Conservation (phyloP, 768 basidiomycete species). For the Lactarius pseudohatsudake region DNA sequence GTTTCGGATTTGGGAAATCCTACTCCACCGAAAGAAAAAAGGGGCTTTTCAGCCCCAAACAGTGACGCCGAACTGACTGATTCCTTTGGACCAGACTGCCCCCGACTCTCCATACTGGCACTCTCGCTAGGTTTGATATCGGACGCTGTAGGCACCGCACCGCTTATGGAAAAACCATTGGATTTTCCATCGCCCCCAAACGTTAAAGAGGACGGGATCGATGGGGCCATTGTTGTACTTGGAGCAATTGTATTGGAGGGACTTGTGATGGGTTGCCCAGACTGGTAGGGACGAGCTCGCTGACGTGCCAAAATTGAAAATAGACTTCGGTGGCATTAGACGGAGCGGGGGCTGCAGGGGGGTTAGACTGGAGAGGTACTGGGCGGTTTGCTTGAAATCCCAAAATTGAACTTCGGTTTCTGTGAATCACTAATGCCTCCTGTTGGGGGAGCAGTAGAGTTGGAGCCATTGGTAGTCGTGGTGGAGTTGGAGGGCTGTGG, state of each 20-base stretch:
- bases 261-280: constrained; percentile 13
- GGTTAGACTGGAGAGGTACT: constrained; percentile 10
- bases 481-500: constrained; percentile 8
- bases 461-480: neutral
- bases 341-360: constrained; percentile 16
- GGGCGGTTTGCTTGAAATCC: constrained; percentile 27
- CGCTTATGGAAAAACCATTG: neutral
- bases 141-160: neutral
- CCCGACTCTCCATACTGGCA: constrained; percentile 4
- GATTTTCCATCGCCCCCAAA: constrained; percentile 17
- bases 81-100: constrained; percentile 1
- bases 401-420: constrained; percentile 30
- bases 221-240: neutral
- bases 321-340: constrained; percentile 12
- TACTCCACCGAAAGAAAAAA: constrained; percentile 12
- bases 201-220: neutral
- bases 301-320: constrained; percentile 12
- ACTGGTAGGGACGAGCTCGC: constrained; percentile 1
- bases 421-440: constrained; percentile 11
- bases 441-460: constrained; percentile 17
- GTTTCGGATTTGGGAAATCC: constrained; percentile 6
- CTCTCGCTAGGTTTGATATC: constrained; percentile 5
- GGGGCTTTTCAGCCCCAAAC: constrained; percentile 4
- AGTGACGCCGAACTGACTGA: neutral
- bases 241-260: constrained; percentile 20